A percentile compares a stretch with the other conserved stretches of the same genome.
Conservation (phyloP, 169 alveolate species). For the Plasmodium gallinaceum region DNA sequence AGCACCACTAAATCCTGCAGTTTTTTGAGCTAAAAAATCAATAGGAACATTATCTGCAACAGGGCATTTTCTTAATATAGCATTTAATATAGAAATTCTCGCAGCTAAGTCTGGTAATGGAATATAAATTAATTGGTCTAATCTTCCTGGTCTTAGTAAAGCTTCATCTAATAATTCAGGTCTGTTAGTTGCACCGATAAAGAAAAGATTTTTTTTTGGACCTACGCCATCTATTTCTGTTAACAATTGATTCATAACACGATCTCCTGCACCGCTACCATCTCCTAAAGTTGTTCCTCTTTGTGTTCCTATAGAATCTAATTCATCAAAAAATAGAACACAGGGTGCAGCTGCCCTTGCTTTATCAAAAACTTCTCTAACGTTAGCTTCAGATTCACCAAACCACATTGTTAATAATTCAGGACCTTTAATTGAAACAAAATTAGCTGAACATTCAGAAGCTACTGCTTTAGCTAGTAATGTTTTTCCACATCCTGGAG, state of each 20-base stretch:
- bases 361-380: slow-evolving; percentile 99
- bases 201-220: slow-evolving; percentile 98
- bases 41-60: slow-evolving; percentile 97
- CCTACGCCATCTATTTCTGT: slow-evolving; percentile 99
- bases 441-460: slow-evolving; percentile 99
- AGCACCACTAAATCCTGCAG: slow-evolving; percentile 99
- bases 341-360: slow-evolving; percentile 99
- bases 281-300: slow-evolving; percentile 96
- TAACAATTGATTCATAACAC: slow-evolving; percentile 99
- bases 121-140: slow-evolving; percentile 99
- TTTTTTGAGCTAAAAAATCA: slow-evolving; percentile 97
- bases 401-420: slow-evolving; percentile 99
- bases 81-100: slow-evolving; percentile 95
- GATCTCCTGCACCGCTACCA: slow-evolving; percentile 99
- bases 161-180: slow-evolving; percentile 99
- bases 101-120: slow-evolving; percentile 99
- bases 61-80: slow-evolving; percentile 97
- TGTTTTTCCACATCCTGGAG: slow-evolving; percentile 99
- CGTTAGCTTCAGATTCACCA: slow-evolving; percentile 99
- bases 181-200: slow-evolving; percentile 99
- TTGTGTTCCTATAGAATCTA: slow-evolving; percentile 99
- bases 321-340: slow-evolving; percentile 99
- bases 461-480: slow-evolving; percentile 99
- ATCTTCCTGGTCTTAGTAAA: slow-evolving; percentile 99
- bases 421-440: slow-evolving; percentile 98